Evolutionary conservation across 2,329 filamentous ascomycete genomes (phyloP).

Genomic region (Monosporascus ibericus): DNA sequence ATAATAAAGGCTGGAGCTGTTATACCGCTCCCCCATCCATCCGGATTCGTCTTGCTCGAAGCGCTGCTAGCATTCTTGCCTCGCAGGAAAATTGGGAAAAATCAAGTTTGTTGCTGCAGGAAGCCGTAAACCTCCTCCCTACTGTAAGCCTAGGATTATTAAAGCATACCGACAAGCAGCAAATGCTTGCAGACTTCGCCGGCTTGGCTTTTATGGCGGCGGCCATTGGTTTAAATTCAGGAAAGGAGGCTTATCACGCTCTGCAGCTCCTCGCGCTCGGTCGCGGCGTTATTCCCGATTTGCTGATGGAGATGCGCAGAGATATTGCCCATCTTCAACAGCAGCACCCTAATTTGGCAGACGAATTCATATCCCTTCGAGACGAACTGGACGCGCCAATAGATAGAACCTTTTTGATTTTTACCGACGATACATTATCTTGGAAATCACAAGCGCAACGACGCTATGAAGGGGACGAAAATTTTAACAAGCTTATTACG

Average conservation of each 20-base stretch:
- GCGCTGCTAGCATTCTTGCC: too few relatives aligned
- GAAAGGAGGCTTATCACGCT: constrained; percentile 4
- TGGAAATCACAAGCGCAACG: constrained; percentile 1
- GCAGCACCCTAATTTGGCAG: background rate
- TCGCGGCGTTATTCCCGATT: constrained; percentile 18
- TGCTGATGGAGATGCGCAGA: constrained; percentile 2
- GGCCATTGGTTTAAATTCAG: constrained; percentile 5
- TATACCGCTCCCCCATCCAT: too few relatives aligned
- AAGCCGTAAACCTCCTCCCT: constrained; percentile 5
- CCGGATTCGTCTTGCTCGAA: too few relatives aligned
- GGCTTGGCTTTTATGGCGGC: constrained; percentile 9
- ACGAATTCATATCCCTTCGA: background rate
- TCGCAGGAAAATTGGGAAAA: too few relatives aligned
- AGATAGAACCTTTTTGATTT: background rate
- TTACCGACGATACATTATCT: background rate
- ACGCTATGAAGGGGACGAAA: constrained; percentile 1
- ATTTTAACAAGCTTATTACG: constrained; percentile 1
- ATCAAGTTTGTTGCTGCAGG: background rate
- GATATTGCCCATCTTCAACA: constrained; percentile 1
- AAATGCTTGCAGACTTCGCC: constrained; percentile 3
- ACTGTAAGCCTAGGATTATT: constrained; percentile 6
- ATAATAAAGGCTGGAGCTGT: too few relatives aligned
- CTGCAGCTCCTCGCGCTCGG: constrained; percentile 20
- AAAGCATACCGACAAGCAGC: constrained; percentile 9
- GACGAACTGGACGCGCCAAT: constrained; percentile 10